Base-by-base conservation (phyloP, 305 asterid genomes). In the Salvia sclarea region DNA sequence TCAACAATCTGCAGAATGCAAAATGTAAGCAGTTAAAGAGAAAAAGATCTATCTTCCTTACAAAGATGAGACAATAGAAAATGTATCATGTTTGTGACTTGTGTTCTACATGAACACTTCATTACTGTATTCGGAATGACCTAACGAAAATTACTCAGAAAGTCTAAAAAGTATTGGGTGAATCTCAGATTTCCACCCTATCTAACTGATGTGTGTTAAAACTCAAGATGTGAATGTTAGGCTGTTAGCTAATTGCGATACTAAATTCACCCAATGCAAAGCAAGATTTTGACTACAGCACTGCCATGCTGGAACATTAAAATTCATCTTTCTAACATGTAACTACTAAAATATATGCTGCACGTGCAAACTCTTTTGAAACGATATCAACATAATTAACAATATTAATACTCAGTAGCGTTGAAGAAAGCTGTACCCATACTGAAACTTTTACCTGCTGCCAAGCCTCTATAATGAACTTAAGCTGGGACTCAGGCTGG, bases 391-490 rank as follows among this genome's bases (percentile, higher is more conserved):
- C 62, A 52, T 65, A 68, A 52, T 22, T 11, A 55, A 71, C n/a
- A 12, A n/a, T 20, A 75, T 24, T 40, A 40, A 58, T 68, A 61
- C 20, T 63, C 37, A 62, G 56, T 63, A 6, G 47, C 43, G n/a
- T 40, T 33, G 55, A 52, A 63, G 17, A 61, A 43, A 63, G 53
- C 3, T 22, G 43, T 37, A 38, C 25, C 25, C 24, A 75, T 63
- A 55, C 63, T 57, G 45, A 68, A 61, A 57, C 38, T 13, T 47
- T 28, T 80, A 92, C 97, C 97, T 92, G 98, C 73, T 75, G 87
- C 98, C 97, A 92, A 80, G 98, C 97, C 75, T 92, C 98, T 70
- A 86, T 72, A 61, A 92, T 90, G 81, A 92, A 92, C 88, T 90
- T 90, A 8, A 92, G 88, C 84, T 92, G 97, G 65, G 98, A 85